These are phyloP conservation scores for Dioscorea dumetorum DNA, from an alignment of 106 monocot species.

Conservation along the genomic window DNA sequence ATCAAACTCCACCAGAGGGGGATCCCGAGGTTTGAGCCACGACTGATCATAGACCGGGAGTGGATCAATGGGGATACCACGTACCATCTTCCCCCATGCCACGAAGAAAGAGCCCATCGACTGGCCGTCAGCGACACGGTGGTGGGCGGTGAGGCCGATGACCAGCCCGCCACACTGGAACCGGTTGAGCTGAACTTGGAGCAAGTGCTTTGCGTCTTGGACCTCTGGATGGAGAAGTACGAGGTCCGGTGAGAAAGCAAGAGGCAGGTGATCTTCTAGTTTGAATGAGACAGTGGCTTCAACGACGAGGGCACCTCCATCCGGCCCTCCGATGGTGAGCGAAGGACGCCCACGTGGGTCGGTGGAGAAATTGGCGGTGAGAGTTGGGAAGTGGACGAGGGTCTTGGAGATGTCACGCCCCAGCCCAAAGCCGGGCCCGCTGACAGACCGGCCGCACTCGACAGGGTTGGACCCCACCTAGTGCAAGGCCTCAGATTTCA, in stretches of 20 bases:
- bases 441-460: too few relatives aligned
- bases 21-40: conserved; percentile 9
- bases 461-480: too few relatives aligned
- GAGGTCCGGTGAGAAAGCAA: conserved; percentile 15
- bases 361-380: conserved; percentile 9
- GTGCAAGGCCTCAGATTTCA: too few relatives aligned
- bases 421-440: too few relatives aligned
- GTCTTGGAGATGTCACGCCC: conserved; percentile 25
- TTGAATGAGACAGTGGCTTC: conserved; percentile 16
- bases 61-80: conserved; percentile 5
- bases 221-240: conserved; percentile 17
- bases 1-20: background rate
- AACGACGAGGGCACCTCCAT: conserved; percentile 16
- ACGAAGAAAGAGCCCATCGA: conserved; percentile 37
- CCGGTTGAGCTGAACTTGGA: conserved; percentile 41
- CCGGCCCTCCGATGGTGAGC: conserved; percentile 14
- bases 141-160: conserved; percentile 25
- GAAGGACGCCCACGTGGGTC: background rate
- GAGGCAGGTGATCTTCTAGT: conserved; percentile 24
- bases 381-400: conserved; percentile 23
- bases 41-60: conserved; percentile 3
- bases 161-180: conserved; percentile 34
- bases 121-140: conserved; percentile 40
- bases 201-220: background rate
- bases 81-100: conserved; percentile 7